A percentile compares a stretch with the other conserved stretches of the same genome.
phyloP scores from a whole-genome alignment of 2,329 filamentous ascomycete species.

The Podosphaera xanthii region DNA sequence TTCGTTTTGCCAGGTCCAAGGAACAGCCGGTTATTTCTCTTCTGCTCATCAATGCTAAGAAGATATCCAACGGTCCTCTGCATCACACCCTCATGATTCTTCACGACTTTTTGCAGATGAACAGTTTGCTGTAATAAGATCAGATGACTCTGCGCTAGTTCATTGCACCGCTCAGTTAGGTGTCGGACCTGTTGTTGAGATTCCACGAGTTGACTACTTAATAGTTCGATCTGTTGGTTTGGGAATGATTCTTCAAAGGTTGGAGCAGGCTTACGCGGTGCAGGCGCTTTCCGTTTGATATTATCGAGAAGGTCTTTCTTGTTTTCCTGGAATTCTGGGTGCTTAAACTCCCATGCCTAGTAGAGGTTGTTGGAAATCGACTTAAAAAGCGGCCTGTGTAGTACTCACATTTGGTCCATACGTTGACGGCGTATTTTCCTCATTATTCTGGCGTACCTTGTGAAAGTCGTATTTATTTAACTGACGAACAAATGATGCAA shows the following conservation, averaged over 20 bases:
- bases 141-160: constrained; percentile 43
- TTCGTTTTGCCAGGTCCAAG: constrained; percentile 21
- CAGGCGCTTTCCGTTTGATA: constrained; percentile 83
- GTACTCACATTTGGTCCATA: constrained; percentile 53
- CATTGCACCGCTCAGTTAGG: constrained; percentile 63
- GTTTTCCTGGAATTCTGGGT: constrained; percentile 85
- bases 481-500: constrained; percentile 87
- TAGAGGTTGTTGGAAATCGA: constrained; percentile 9
- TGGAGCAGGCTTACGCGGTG: constrained; percentile 51
- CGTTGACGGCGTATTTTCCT: constrained; percentile 59
- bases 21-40: constrained; percentile 32
- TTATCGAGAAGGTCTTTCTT: constrained; percentile 94
- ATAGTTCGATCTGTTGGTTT: constrained; percentile 68
- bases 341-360: constrained; percentile 89
- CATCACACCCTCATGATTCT: constrained; percentile 49
- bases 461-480: constrained; percentile 97
- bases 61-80: constrained; percentile 48
- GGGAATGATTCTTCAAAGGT: constrained; percentile 48
- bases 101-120: constrained; percentile 35
- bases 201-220: constrained; percentile 70
- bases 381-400: neutral
- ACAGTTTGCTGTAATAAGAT: constrained; percentile 38
- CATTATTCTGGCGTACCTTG: constrained; percentile 81
- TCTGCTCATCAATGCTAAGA: constrained; percentile 38
- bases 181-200: constrained; percentile 83